Conservation (phyloP, 257 asterid genomes). For the Nicotiana undulata region DNA sequence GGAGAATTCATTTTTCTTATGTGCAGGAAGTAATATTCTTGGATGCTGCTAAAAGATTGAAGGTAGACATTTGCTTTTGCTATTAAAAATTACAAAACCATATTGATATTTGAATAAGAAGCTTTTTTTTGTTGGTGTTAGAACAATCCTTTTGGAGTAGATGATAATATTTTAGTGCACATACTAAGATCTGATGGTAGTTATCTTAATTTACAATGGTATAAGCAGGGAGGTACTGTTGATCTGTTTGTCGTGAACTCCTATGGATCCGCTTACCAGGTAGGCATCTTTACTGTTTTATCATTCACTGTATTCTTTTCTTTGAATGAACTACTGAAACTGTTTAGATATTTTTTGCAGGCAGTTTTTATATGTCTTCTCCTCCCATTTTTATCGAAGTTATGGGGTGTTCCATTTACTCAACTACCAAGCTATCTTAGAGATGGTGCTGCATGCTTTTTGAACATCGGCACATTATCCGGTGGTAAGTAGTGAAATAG, state of each 20-base stretch:
- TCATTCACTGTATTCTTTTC: background rate
- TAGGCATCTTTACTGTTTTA: conserved; percentile 7
- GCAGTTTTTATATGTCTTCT: conserved; percentile 84
- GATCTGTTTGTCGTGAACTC: conserved; percentile 93
- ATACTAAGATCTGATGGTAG: background rate
- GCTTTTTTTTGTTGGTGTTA: background rate
- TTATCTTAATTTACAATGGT: background rate
- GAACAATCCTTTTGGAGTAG: background rate
- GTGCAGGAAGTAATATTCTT: conserved; percentile 74
- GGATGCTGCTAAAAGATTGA: conserved; percentile 72
- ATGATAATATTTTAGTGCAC: background rate
- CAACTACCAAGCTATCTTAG: conserved; percentile 72
- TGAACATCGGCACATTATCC: conserved; percentile 63
- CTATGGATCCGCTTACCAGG: conserved; percentile 96
- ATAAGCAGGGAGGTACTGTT: conserved; percentile 60
- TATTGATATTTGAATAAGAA: background rate
- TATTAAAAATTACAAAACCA: background rate
- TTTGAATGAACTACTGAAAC: conserved; percentile 22
- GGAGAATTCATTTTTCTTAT: conserved; percentile 19
- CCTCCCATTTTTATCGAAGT: conserved; percentile 85
- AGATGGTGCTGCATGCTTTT: conserved; percentile 96
- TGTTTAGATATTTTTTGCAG: conserved; percentile 30
- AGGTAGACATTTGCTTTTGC: conserved; percentile 39
- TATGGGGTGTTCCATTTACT: conserved; percentile 87
- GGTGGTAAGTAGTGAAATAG: background rate